These are phyloP conservation scores for Pseudocercospora vitis DNA, from an alignment of 2,329 filamentous ascomycete species.

Conservation along the genomic window DNA sequence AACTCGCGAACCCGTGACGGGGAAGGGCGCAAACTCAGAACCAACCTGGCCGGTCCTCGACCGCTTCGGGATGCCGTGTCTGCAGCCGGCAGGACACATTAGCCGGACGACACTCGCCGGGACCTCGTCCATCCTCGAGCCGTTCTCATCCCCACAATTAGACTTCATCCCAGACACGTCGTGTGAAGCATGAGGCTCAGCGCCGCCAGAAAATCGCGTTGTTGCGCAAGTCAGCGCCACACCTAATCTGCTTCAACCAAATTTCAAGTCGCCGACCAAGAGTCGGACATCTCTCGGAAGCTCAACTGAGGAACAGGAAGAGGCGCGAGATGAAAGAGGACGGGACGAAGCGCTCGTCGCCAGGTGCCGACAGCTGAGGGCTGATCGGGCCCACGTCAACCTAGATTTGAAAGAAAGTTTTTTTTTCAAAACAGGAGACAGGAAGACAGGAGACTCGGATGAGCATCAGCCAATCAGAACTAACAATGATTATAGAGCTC, in stretches of 20 bases:
- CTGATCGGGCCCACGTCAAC: conserved; percentile 2
- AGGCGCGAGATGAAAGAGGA: not conserved
- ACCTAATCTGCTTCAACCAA: conserved; percentile 6
- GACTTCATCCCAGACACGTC: not conserved
- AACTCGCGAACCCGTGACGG: conserved; percentile 15
- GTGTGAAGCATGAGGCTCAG: conserved; percentile 1
- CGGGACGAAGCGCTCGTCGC: not conserved
- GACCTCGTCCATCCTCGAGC: not conserved
- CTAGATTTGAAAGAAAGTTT: not conserved
- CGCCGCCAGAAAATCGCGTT: not conserved
- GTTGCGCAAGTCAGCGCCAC: conserved; percentile 11
- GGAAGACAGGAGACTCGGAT: not conserved
- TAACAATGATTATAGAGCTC: not conserved
- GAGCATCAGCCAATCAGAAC: not conserved
- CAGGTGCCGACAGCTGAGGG: conserved; percentile 1
- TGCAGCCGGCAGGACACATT: conserved; percentile 1
- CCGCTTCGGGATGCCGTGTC: conserved; percentile 9
- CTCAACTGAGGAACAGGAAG: not conserved
- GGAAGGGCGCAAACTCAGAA: conserved; percentile 8
- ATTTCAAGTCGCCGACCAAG: not conserved
- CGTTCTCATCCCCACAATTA: not conserved
- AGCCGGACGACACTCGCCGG: conserved; percentile 14
- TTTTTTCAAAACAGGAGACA: not conserved
- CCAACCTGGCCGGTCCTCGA: conserved; percentile 12
- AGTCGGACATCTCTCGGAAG: conserved; percentile 14